A percentile compares a stretch with the other conserved stretches of the same genome.
phyloP scores from a whole-genome alignment of 768 basidiomycete species.

The Pleurotus platypus region DNA sequence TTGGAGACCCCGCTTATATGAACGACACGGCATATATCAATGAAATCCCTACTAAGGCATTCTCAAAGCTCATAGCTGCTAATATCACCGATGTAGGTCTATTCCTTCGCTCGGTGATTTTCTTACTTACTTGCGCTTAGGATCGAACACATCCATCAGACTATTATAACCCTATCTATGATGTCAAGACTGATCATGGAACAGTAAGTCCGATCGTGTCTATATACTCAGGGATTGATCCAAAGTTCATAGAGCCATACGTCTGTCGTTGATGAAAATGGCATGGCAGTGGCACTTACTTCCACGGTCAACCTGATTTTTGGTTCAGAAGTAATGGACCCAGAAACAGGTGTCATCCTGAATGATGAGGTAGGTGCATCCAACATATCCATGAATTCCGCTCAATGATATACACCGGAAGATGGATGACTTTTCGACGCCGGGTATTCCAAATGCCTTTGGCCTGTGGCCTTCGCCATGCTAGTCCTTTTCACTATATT shows the following conservation, averaged over 20 bases:
- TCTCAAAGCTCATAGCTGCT: constrained; percentile 50
- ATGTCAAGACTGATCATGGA: constrained; percentile 78
- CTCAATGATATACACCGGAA: constrained; percentile 15
- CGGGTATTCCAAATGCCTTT: constrained; percentile 80
- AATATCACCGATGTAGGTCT: constrained; percentile 80
- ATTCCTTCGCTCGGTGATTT: background rate
- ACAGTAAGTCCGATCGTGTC: constrained; percentile 48
- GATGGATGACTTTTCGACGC: constrained; percentile 93
- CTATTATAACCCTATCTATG: constrained; percentile 85
- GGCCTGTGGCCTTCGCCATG: constrained; percentile 82
- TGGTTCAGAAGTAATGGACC: constrained; percentile 84
- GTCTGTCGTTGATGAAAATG: constrained; percentile 76
- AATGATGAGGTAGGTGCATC: constrained; percentile 69
- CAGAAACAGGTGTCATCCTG: constrained; percentile 82
- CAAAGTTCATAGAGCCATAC: constrained; percentile 64
- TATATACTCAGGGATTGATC: background rate
- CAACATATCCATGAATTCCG: background rate
- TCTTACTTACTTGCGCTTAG: constrained; percentile 31
- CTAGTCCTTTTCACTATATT: constrained; percentile 27
- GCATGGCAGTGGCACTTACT: constrained; percentile 85
- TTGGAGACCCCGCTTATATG: constrained; percentile 76
- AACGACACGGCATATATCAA: constrained; percentile 52
- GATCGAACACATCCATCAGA: constrained; percentile 74
- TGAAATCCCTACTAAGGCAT: constrained; percentile 67
- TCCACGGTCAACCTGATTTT: constrained; percentile 89